phyloP scores from a whole-genome alignment of 2,329 filamentous ascomycete genomes.

The Aspergillus quadrilineatus region DNA sequence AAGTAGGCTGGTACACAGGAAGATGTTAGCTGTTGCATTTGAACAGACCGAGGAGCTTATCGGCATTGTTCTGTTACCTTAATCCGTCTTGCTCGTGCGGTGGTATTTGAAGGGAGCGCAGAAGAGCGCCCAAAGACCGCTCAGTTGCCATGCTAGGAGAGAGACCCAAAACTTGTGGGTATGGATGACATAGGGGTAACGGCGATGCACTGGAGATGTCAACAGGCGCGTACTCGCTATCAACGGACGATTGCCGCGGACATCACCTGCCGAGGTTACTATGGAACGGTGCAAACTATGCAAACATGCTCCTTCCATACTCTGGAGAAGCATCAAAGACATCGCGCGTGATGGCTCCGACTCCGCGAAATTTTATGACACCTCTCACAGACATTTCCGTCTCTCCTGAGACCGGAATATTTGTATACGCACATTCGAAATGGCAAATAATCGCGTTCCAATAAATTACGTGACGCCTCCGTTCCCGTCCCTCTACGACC shows the following conservation, averaged over 20 bases:
- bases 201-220: neutral
- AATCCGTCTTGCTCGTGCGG: conserved; percentile 60
- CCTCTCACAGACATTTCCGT: neutral
- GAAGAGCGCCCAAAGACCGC: conserved; percentile 58
- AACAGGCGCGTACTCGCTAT: neutral
- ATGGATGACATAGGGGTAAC: conserved; percentile 9
- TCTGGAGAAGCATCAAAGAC: neutral
- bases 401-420: conserved; percentile 9
- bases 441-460: conserved; percentile 47
- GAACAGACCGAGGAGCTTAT: conserved; percentile 1
- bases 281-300: conserved; percentile 29
- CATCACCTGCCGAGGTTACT: conserved; percentile 35
- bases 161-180: neutral
- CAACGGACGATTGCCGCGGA: conserved; percentile 23
- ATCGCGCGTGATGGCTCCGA: neutral
- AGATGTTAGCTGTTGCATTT: conserved; percentile 15
- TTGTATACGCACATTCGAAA: conserved; percentile 9
- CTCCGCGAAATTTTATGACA: conserved; percentile 4
- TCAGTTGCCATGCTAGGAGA: conserved; percentile 55
- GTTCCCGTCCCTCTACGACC: conserved; percentile 83
- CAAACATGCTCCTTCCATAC: conserved; percentile 27
- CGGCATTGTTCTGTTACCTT: conserved; percentile 43
- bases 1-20: conserved; percentile 46
- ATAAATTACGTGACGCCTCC: conserved; percentile 65
- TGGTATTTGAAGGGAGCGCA: conserved; percentile 61